Evolutionary conservation across 805 yeast species (phyloP).

Genomic region (Torulaspora delbrueckii): DNA sequence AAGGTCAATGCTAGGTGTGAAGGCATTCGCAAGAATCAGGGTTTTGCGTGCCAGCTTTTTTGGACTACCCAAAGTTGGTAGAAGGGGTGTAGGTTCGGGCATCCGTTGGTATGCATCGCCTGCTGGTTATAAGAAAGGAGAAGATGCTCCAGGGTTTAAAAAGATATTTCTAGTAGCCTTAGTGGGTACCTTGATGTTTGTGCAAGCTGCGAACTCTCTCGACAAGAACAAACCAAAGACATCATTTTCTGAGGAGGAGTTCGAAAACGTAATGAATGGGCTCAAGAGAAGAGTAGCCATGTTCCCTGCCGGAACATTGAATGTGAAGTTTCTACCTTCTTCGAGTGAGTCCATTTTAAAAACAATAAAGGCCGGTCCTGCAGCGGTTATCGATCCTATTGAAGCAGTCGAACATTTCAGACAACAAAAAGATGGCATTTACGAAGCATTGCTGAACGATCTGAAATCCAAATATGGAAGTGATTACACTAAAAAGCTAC

Average conservation of each 20-base stretch:
- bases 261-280: conserved; percentile 44
- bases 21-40: neutral
- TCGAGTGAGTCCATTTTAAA: conserved; percentile 21
- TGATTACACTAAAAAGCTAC: conserved; percentile 29
- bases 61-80: neutral
- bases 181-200: conserved; percentile 43
- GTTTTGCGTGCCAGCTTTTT: neutral
- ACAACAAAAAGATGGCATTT: conserved; percentile 41
- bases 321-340: conserved; percentile 39
- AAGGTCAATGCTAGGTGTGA: neutral
- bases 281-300: conserved; percentile 47
- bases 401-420: conserved; percentile 46
- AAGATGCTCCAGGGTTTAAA: conserved; percentile 38
- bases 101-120: conserved; percentile 1
- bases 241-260: conserved; percentile 36
- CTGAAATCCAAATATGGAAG: conserved; percentile 26
- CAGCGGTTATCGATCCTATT: conserved; percentile 48
- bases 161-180: conserved; percentile 42
- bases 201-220: conserved; percentile 37
- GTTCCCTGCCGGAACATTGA: conserved; percentile 40
- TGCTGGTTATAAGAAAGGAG: conserved; percentile 2
- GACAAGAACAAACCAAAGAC: conserved; percentile 36
- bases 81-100: neutral
- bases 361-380: conserved; percentile 17
- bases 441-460: conserved; percentile 50